Evolutionary conservation across 805 yeast species (phyloP), one percentile per base, ranked within the genome.

Genomic region (Kodamaea kaohsiungensis): DNA sequence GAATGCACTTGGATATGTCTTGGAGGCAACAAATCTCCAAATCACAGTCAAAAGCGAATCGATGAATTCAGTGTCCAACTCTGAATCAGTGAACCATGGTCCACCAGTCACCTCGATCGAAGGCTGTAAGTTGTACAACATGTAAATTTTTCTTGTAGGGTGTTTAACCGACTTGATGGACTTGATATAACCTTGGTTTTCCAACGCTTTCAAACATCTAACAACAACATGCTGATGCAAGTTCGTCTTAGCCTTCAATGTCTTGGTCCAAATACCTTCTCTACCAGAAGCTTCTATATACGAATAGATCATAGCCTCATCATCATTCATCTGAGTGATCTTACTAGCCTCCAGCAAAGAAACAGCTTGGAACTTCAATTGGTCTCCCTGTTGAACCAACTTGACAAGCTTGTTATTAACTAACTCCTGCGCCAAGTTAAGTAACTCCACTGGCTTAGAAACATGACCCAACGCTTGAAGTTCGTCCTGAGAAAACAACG

Each of bases 51-150:
- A 70, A 53, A 95, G 73, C 48, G 91, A 84, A 60, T 90, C 93
- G 55, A 95, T 92, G 64, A 95, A 95, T 69, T 93, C 98, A 2
- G 91, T 85, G 67, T 95, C 99, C 54, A 95, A 78, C 70, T 95
- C 98, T 37, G 92, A 85, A 67, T 95, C 99, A 0, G 98, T 91
- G 67, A 92, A 95, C 99, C 99, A 95, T 3, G 98, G 98, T 4
- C 99, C 99, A 59, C 99, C 99, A 0, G 98, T 95, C 39, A 95
- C 95, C 60, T 93, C 98, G 33, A 90, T 86, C 2, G 96, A 88
- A 4, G 99, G 99, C 67, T 91, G 97, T 60, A 95, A 75, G 65
- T 90, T 86, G 67, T 92, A 93, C 52, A 95, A 78, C 98, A 95
- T 95, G 71, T 93, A 96, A 35, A 95, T 93, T 65, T 95, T 95